Percentiles rank a stretch among this genome's conserved stretches.
Conservation (phyloP, 2,329 filamentous ascomycete genomes). For the Scytalidium lignicola region DNA sequence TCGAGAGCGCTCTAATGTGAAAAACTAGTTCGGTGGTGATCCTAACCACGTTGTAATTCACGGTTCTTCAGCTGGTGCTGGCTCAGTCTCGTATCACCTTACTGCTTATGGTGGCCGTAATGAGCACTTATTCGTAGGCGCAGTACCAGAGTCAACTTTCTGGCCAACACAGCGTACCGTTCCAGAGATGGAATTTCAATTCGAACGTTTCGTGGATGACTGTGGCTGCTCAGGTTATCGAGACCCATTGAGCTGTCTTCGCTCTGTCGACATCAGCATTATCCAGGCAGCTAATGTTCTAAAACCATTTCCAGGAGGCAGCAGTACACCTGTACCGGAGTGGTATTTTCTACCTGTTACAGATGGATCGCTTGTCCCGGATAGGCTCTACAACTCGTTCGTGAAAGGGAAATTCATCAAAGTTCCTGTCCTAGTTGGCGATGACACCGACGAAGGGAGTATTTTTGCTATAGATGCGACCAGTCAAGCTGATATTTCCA, state of each 20-base stretch:
- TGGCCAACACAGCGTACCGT: constrained; percentile 34
- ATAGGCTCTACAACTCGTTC: constrained; percentile 33
- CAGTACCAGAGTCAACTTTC: constrained; percentile 29
- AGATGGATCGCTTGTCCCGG: constrained; percentile 35
- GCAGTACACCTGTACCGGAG: constrained; percentile 20
- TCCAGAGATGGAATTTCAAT: constrained; percentile 35
- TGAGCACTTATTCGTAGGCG: constrained; percentile 22
- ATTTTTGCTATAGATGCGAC: constrained; percentile 41
- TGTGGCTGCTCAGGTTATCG: constrained; percentile 25
- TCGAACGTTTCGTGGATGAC: constrained; percentile 29
- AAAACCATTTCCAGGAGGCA: constrained; percentile 31
- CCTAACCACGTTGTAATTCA: constrained; percentile 41
- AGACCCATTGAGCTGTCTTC: constrained; percentile 32
- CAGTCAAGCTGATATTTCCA: constrained; percentile 25
- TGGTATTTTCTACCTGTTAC: constrained; percentile 38
- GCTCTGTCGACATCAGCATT: constrained; percentile 27
- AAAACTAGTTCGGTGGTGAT: constrained; percentile 37
- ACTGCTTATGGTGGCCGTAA: constrained; percentile 23
- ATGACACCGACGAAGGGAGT: constrained; percentile 53
- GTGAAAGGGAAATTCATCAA: constrained; percentile 32
- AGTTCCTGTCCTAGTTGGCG: constrained; percentile 37
- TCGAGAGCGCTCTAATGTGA: background rate
- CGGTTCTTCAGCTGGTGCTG: constrained; percentile 42
- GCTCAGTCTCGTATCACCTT: constrained; percentile 36
- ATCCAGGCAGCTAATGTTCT: constrained; percentile 33